phyloP scores from a whole-genome alignment of 352 stramenopile species.

The Pythium guiyangense region DNA sequence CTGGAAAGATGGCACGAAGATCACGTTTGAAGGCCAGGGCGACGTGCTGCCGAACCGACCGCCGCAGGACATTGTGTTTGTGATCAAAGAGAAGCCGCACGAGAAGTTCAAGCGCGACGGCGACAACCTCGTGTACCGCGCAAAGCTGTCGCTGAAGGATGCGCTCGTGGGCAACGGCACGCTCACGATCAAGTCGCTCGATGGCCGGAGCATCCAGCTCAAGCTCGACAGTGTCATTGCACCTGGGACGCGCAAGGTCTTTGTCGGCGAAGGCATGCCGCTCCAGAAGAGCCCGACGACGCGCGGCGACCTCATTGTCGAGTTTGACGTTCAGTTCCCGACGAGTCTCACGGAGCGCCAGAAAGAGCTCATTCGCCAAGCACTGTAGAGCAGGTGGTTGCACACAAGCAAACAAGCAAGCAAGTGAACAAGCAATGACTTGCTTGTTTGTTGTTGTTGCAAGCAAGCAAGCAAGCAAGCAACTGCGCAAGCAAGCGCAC shows the following conservation, averaged over 20 bases:
- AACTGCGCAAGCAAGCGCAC: too few relatives aligned
- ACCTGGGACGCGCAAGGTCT: conserved; percentile 89
- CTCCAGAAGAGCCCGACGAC: conserved; percentile 70
- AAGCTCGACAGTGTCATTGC: conserved; percentile 90
- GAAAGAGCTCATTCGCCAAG: conserved; percentile 69
- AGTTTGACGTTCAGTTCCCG: conserved; percentile 97
- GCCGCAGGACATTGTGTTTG: conserved; percentile 94
- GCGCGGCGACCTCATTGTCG: conserved; percentile 94
- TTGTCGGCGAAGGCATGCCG: conserved; percentile 96
- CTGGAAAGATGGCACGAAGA: conserved; percentile 95
- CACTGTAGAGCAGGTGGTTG: conserved; percentile 37
- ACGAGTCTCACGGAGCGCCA: conserved; percentile 77
- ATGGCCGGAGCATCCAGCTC: conserved; percentile 89
- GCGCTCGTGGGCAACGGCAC: conserved; percentile 91
- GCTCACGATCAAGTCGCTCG: conserved; percentile 91
- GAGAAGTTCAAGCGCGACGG: conserved; percentile 92
- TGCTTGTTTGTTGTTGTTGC: too few relatives aligned
- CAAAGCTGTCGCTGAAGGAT: conserved; percentile 94
- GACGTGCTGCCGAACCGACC: conserved; percentile 89
- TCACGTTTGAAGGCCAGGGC: conserved; percentile 94
- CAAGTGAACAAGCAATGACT: not conserved
- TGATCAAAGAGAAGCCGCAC: conserved; percentile 91
- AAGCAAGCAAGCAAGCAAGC: too few relatives aligned
- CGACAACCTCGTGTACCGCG: conserved; percentile 93
- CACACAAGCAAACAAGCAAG: not conserved